Evolutionary conservation across 805 yeast genomes (phyloP), one percentile per base, ranked within the genome.

Genomic region (Cyberlindnera samutprakarnensis): DNA sequence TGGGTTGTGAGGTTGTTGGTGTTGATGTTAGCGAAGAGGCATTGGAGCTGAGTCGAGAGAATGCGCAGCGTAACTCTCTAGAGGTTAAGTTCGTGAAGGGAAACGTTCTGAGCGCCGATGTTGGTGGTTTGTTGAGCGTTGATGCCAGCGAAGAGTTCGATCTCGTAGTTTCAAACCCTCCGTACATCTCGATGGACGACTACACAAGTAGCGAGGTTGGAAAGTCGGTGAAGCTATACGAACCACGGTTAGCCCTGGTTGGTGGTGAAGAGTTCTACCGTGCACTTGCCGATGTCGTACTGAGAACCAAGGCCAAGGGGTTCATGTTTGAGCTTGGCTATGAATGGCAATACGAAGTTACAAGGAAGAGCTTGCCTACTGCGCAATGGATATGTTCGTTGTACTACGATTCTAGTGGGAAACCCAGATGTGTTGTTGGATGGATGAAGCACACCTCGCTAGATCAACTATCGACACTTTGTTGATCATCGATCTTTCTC

Each of bases 141-240:
- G 9, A 13, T 12, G 14, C 18, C 17, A 32, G 21, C 13, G 28
- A 32, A 22, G 27, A 27, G 2, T 50, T 62, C 13, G 81, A 79
- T 37, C 33, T 90, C 3, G 49, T 92, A 1, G 68, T 78, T 0
- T 73, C 95, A n/a, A 90, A 90, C 45, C 98, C 98, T 1, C 98
- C 98, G 0, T 90, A 90, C 49, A 78, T 88, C 6, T 74, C 84
- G 0, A 7, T 19, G 2, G 28, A 40, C 0, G 75, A 77, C 29
- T 69, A 69, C 46, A 39, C 39, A 8, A 46, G 54, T 4, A 56
- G 68, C 9, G 36, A 28, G 7, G 72, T 76, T 0, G 81, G 75
- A 35, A 51, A 47, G 27, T 80, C 95, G 0, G 97, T 90, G 0
- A 58, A 68, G 24, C 24, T 55, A 10, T 78, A 69, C 53, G 98